These are phyloP conservation scores for Mentha longifolia DNA, from an alignment of 257 asterid genomes.

Conservation along the genomic window DNA sequence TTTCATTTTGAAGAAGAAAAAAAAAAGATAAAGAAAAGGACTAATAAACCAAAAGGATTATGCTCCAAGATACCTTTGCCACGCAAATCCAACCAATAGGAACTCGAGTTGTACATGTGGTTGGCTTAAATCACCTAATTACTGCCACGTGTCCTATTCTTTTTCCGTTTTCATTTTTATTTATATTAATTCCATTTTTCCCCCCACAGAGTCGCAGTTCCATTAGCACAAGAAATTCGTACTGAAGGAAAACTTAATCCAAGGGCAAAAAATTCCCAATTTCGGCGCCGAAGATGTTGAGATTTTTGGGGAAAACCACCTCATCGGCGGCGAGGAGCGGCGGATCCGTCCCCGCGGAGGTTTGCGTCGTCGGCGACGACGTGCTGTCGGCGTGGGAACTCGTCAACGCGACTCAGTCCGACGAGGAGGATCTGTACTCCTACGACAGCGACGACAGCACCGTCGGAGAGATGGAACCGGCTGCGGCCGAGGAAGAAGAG, in stretches of 20 bases:
- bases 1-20: background rate
- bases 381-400: constrained; percentile 79
- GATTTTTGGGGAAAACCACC: constrained; percentile 45
- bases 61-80: constrained; percentile 39
- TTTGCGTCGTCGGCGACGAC: constrained; percentile 40
- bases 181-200: constrained; percentile 10
- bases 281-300: constrained; percentile 43
- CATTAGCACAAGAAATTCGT: constrained; percentile 8
- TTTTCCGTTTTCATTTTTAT: background rate
- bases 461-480: constrained; percentile 21
- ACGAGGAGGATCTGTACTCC: constrained; percentile 60
- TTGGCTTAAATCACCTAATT: constrained; percentile 1
- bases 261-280: background rate
- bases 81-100: constrained; percentile 48
- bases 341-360: constrained; percentile 44
- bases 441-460: constrained; percentile 45
- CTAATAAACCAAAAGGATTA: constrained; percentile 16
- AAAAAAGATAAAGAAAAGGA: background rate
- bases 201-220: background rate
- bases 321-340: constrained; percentile 38
- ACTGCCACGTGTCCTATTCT: constrained; percentile 33
- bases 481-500: background rate
- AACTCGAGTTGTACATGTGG: constrained; percentile 29
- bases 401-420: constrained; percentile 60
- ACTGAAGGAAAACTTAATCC: background rate